Base-by-base conservation (phyloP, 2,329 filamentous ascomycete genomes). In the Trichoderma aggressivum region DNA sequence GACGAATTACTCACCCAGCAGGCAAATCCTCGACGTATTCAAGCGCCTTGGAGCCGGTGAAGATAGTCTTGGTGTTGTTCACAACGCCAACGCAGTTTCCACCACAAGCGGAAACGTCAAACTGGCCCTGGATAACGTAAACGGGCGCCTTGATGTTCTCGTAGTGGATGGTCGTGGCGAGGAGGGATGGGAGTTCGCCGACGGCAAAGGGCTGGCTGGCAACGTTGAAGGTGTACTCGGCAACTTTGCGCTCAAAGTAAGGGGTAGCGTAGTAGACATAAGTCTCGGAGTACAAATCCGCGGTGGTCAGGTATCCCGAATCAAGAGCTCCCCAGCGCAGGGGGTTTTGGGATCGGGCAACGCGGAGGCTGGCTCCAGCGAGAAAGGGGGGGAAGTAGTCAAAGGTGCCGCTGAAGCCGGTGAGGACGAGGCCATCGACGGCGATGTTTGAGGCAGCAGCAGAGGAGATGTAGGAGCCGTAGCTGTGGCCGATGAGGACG, bases 41-140 rank as follows among this genome's bases (percentile, higher is more conserved):
- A 47, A 67, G 64, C 3, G 30, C 36, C 36, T 67, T 67, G 8
- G n/a, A 8, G 4, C 64, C 64, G 0, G 64, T 67, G 26, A 67
- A 67, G 3, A 67, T 39, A 1, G 16, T n/a, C 24, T 47, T 67
- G 21, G 64, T 67, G 50, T 55, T 55, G 7, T 67, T 67, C 26
- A 67, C 64, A 16, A 67, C 64, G 18, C 64, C 64, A 43, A 67
- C 53, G 3, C 64, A 67, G 53, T 67, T 67, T 12, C 64, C 64
- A 10, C 64, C 64, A 18, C 64, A 67, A 8, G 64, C 64, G 18
- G 64, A 67, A 39, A 67, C 64, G 8, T 67, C 64, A 24, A 58
- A 67, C 26, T 67, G 64, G 12, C 64, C 64, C 26, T 67, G 64
- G 5, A 67, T 53, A 24, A 67, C 64, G 34, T 59, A 43, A n/a